A percentile compares a stretch with the other conserved stretches of the same genome.
These are phyloP conservation scores for Monoraphidium neglectum DNA, from an alignment of 139 green algal genomes.

Conservation along the genomic window DNA sequence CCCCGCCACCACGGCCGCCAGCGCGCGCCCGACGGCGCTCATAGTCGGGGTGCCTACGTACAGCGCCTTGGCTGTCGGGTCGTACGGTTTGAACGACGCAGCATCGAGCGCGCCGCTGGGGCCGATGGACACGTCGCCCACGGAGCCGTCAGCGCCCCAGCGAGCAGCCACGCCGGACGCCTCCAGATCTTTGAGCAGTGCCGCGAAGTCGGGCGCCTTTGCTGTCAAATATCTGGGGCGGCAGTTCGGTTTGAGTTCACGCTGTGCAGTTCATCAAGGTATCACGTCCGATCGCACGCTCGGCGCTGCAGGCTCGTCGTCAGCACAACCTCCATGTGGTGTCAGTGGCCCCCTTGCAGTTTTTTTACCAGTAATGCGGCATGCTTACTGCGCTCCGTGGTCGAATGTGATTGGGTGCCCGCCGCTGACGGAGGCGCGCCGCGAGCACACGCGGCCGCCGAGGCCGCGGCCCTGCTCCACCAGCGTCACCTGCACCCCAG, in stretches of 20 bases:
- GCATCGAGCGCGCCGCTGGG: not conserved
- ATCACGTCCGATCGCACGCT: too few relatives aligned
- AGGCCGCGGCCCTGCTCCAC: slow-evolving; percentile 23
- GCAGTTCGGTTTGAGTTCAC: too few relatives aligned
- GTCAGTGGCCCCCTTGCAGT: too few relatives aligned
- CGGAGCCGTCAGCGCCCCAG: not conserved
- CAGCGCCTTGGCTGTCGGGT: not conserved
- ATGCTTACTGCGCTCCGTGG: slow-evolving; percentile 1
- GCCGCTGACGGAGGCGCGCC: not conserved
- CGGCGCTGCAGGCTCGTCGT: too few relatives aligned
- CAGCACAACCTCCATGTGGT: too few relatives aligned
- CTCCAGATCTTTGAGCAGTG: not conserved
- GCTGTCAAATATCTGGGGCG: slow-evolving; percentile 4
- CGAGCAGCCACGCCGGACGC: not conserved
- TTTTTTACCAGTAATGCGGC: too few relatives aligned
- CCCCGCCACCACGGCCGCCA: slow-evolving; percentile 2
- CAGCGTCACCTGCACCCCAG: slow-evolving; percentile 2
- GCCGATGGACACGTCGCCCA: not conserved
- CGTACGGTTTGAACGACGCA: not conserved
- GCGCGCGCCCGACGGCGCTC: slow-evolving; percentile 12
- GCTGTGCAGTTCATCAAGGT: too few relatives aligned
- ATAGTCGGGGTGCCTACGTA: slow-evolving; percentile 19
- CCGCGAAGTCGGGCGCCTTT: not conserved
- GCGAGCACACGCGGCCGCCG: slow-evolving; percentile 19
- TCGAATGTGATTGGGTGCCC: slow-evolving; percentile 19